phyloP scores from a whole-genome alignment of 345 rosid species.

The Citropsis articulata region DNA sequence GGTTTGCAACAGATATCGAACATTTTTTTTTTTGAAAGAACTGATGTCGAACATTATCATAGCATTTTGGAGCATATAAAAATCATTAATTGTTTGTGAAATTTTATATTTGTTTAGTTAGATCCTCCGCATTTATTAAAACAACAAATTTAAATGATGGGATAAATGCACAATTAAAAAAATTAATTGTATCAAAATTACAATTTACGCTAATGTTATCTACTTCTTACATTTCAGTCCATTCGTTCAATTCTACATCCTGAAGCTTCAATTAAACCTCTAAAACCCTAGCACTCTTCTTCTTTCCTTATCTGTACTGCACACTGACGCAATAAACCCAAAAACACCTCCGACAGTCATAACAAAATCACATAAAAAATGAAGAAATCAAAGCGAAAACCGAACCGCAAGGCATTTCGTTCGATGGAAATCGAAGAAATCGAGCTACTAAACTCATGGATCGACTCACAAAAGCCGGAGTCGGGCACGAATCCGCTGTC shows the following conservation, averaged over 20 bases:
- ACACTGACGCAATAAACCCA: background rate
- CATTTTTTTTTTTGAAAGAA: no score
- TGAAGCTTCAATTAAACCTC: background rate
- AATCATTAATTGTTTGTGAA: no score
- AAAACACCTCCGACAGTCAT: background rate
- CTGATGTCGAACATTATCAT: no score
- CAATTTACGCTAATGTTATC: background rate
- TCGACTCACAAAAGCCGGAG: constrained; percentile 75
- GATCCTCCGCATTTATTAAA: no score
- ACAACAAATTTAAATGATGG: no score
- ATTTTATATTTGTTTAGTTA: no score
- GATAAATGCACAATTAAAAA: no score
- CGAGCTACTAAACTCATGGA: constrained; percentile 59
- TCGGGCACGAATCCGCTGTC: constrained; percentile 83
- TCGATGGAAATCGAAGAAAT: constrained; percentile 55
- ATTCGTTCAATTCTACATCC: background rate
- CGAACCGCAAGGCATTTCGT: constrained; percentile 36
- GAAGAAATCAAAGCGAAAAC: constrained; percentile 43
- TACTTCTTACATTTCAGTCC: background rate
- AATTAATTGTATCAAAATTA: background rate
- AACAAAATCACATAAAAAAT: constrained; percentile 10
- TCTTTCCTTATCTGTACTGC: background rate
- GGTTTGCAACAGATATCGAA: no score
- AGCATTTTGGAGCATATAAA: no score
- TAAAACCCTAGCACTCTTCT: constrained; percentile 2